Conservation (phyloP, 495 filamentous ascomycete species). For the Talaromyces stipitatus region DNA sequence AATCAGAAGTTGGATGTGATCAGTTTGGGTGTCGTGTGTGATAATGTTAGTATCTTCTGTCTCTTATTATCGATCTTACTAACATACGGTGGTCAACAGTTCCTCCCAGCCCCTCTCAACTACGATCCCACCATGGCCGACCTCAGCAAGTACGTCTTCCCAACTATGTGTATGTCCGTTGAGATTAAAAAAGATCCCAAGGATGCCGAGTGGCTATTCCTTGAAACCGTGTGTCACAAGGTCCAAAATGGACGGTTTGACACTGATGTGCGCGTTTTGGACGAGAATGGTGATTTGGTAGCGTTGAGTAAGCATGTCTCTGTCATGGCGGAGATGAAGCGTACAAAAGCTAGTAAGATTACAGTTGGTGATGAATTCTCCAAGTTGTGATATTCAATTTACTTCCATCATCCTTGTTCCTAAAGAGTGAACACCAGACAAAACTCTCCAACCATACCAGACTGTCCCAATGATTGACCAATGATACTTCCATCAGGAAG, state of each 20-base stretch:
- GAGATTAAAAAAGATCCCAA: constrained; percentile 4
- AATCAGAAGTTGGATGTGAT: constrained; percentile 1
- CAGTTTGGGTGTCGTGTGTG: not conserved
- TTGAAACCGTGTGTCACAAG: not conserved
- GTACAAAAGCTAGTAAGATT: constrained; percentile 2
- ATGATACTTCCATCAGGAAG: not conserved
- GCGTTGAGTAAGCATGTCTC: constrained; percentile 4
- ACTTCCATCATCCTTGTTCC: not conserved
- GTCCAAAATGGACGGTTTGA: constrained; percentile 1
- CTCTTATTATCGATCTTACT: not conserved
- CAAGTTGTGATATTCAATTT: not conserved
- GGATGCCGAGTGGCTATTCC: constrained; percentile 3
- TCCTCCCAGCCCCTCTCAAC: constrained; percentile 2
- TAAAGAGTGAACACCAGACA: not conserved
- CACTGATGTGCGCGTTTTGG: constrained; percentile 1
- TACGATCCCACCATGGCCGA: constrained; percentile 5
- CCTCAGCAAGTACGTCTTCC: constrained; percentile 2
- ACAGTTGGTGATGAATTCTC: not conserved
- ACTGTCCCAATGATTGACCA: not conserved
- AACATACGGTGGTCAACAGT: not conserved
- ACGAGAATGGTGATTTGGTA: constrained; percentile 3
- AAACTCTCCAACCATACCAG: not conserved
- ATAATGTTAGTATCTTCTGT: not conserved
- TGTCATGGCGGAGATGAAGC: not conserved
- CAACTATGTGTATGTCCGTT: not conserved